Evolutionary conservation across 2,329 filamentous ascomycete genomes (phyloP), one percentile per base, ranked within the genome.

Genomic region (Dactylonectria macrodidyma): DNA sequence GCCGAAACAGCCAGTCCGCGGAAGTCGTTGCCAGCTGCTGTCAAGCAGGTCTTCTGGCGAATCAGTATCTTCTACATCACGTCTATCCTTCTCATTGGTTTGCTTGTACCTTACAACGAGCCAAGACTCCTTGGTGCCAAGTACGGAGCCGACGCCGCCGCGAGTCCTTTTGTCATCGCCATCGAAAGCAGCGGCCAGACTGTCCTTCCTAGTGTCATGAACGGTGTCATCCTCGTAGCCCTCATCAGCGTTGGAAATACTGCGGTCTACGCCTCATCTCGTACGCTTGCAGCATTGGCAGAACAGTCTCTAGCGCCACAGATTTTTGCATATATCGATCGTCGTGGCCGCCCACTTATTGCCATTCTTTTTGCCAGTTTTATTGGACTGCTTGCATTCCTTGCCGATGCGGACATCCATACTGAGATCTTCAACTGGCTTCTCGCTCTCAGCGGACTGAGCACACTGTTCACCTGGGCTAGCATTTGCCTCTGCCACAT

Each of bases 41-140:
- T 96, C 75, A 97, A 97, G 81, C 95, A 97, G 79, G 94, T 97
- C 22, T 97, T 97, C 81, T 97, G 95, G 95, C 91, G 95, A 72
- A 97, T 97, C 76, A 89, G 90, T 3, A 86, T 97, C 55, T 97
- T 98, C 83, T 98, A 97, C 83, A 87, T 97, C 57, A 90, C 96
- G 26, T 93, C 93, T 0, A 87, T 97, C 3, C 89, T 90, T 10
- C 84, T 98, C 2, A 90, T 98, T 63, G 94, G 95, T n/a, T 86
- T 97, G 1, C 85, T 97, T 1, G 94, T 98, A 0, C 92, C 92
- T 0, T 95, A 92, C 78, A 82, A 88, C 72, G 89, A 97, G 65
- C 62, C 77, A 0, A 84, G 87, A 3, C 90, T 97, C 0, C 83
- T 95, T 14, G 81, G 82, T 6, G 83, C 83, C 22, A 85, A 85